Conservation (phyloP, 768 basidiomycete species). For the Roridomyces roridus region DNA sequence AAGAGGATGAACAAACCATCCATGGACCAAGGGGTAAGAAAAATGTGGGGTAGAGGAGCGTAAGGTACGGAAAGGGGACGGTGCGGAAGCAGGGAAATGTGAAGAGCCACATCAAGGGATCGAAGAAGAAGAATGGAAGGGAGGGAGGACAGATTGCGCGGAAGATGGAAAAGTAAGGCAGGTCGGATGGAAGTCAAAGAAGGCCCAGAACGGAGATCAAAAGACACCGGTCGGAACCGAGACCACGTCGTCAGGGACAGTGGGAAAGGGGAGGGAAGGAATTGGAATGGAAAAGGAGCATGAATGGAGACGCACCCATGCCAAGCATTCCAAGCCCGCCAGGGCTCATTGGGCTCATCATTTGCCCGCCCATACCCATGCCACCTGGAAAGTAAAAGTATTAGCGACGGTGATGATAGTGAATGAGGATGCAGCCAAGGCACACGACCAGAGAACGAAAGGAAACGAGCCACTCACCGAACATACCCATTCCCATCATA, state of each 20-base stretch:
- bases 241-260: neutral
- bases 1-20: conserved; percentile 1
- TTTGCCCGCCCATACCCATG: conserved; percentile 20
- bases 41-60: neutral
- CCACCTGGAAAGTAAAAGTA: neutral
- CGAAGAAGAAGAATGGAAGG: no score
- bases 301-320: neutral
- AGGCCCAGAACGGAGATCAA: neutral
- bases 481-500: conserved; percentile 46
- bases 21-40: neutral
- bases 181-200: no score
- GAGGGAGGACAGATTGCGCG: neutral
- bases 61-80: neutral
- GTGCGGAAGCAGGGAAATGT: no score
- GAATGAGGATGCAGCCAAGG: neutral
- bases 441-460: conserved; percentile 22
- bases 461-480: conserved; percentile 27
- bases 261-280: neutral
- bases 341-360: neutral
- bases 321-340: neutral
- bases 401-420: neutral
- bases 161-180: neutral
- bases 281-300: neutral
- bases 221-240: no score
- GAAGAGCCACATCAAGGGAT: no score